Percentiles rank a stretch among this genome's conserved stretches.
phyloP scores from a whole-genome alignment of 2,329 filamentous ascomycete genomes.

The Tolypocladium guangdongense region DNA sequence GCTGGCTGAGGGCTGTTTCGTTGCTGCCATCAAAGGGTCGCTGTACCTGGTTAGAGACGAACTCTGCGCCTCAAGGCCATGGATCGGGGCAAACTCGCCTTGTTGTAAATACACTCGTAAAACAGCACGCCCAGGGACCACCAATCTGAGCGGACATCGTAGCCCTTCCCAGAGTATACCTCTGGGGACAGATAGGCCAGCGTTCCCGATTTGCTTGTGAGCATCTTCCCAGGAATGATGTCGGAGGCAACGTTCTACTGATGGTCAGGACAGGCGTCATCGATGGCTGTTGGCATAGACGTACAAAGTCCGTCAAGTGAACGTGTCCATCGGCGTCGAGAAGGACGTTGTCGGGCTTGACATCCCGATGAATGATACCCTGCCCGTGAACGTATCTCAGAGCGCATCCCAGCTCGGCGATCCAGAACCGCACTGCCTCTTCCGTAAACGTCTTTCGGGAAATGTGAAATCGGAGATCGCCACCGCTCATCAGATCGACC shows the following conservation, averaged over 20 bases:
- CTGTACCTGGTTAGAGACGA: conserved; percentile 31
- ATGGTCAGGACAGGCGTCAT: conserved; percentile 9
- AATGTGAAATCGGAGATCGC: conserved; percentile 94
- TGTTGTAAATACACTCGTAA: conserved; percentile 99
- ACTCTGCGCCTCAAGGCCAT: background rate
- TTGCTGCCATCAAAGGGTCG: conserved; percentile 87
- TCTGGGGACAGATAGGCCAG: conserved; percentile 92
- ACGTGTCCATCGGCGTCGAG: conserved; percentile 86
- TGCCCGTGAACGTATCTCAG: conserved; percentile 77
- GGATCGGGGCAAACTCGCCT: conserved; percentile 43
- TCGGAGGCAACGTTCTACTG: conserved; percentile 90
- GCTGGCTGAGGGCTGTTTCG: conserved; percentile 66
- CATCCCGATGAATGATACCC: conserved; percentile 80
- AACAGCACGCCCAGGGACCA: conserved; percentile 98
- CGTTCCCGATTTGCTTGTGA: conserved; percentile 95
- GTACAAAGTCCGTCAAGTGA: conserved; percentile 92
- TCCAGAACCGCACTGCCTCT: conserved; percentile 94
- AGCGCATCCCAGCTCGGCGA: conserved; percentile 86
- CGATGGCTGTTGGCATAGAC: conserved; percentile 19
- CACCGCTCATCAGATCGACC: conserved; percentile 95
- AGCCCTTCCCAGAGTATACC: conserved; percentile 84
- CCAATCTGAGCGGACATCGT: conserved; percentile 88
- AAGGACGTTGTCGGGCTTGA: conserved; percentile 87
- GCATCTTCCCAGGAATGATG: conserved; percentile 65
- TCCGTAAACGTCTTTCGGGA: conserved; percentile 97